These are phyloP conservation scores for Fusarium abutilonis DNA, from an alignment of 2,329 filamentous ascomycete genomes.

Conservation along the genomic window DNA sequence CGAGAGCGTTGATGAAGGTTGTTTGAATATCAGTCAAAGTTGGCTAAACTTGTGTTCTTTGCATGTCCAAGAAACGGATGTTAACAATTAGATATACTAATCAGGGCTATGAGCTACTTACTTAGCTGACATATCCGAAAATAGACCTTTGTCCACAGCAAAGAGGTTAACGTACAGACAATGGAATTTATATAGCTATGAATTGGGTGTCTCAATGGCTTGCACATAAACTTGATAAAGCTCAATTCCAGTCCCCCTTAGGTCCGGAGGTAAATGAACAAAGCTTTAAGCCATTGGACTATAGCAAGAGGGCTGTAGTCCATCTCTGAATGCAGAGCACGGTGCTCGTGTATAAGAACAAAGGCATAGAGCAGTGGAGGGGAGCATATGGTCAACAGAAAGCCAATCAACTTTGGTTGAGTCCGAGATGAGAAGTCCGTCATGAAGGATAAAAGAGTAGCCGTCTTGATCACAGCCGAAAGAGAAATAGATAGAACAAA, in stretches of 20 bases:
- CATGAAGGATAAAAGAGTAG: neutral
- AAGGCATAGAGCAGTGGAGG: neutral
- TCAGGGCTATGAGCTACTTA: neutral
- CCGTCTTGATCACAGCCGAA: neutral
- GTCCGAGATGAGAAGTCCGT: neutral
- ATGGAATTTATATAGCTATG: neutral
- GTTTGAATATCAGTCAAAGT: neutral
- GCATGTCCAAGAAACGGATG: neutral
- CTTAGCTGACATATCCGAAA: neutral
- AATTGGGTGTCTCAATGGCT: neutral
- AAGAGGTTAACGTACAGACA: neutral
- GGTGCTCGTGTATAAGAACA: neutral
- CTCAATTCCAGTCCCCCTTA: neutral
- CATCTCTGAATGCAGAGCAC: neutral
- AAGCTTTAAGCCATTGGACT: conserved; percentile 6
- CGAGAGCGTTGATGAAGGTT: neutral
- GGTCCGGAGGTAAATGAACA: conserved; percentile 6
- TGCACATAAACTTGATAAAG: neutral
- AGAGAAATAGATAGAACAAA: neutral
- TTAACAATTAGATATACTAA: neutral
- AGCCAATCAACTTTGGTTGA: neutral
- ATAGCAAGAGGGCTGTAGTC: neutral
- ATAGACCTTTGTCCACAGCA: neutral
- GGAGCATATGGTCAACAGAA: neutral
- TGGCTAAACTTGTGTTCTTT: neutral